Evolutionary conservation across 176 grass and related monocot genomes (phyloP), one percentile per base, ranked within the genome.

Genomic region (Cenchrus fungigraminus): DNA sequence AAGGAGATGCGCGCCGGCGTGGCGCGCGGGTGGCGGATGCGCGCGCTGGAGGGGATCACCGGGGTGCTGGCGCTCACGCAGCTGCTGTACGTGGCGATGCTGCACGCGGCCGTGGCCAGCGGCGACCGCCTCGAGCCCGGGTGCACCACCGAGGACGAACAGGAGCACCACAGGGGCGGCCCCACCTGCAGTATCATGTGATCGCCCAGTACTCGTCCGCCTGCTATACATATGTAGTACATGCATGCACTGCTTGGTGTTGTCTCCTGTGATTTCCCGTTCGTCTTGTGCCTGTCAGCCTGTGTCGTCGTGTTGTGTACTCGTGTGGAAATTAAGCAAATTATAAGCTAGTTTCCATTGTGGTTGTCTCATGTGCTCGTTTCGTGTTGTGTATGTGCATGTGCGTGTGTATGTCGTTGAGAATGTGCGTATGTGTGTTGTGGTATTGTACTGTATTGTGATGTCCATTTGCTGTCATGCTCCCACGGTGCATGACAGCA

Each of bases 21-120:
- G 3, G 19, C 60, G 52, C 79, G 94, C 64, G 91, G 89, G 53
- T 93, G 89, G 94, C 65, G 85, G 22, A 72, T 97, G 82, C 80
- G 87, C 44, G 82, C 79, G 40, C 79, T 97, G 6, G 91, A 97
- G 75, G 94, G 86, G 31, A 9, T 87, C 63, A 59, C 89, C 43
- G 43, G 79, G 2, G 61, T 80, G 68, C 71, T 97, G n/a, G 54
- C 74, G 19, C 77, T 91, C 78, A 93, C 94, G 40, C 91, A 97
- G 78, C 65, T 97, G 32, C 59, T 82, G 8, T 91, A 90, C 73
- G 87, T 91, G 49, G 65, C 76, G 19, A 71, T 97, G 65, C 52
- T 97, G 45, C 91, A 93, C 43, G 78, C 79, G 13, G 87, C 89
- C 46, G 85, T 89, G 51, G 84, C 85, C 34, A 25, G 25, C 25